Evolutionary conservation across 306 rosid genomes (phyloP).

Genomic region (Luffa aegyptiaca): DNA sequence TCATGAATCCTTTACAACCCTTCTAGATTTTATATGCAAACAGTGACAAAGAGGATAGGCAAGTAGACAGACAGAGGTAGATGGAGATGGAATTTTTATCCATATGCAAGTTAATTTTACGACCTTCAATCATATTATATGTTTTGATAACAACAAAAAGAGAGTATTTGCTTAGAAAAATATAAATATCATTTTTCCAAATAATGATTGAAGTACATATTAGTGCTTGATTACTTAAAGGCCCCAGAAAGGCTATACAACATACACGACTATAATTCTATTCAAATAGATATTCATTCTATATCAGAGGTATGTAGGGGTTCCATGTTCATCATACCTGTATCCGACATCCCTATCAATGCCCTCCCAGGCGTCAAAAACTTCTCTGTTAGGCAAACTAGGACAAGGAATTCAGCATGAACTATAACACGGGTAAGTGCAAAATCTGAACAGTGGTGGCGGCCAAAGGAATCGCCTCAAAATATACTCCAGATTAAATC

Average conservation of each 20-base stretch:
- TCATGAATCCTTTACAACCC: not conserved
- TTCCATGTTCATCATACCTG: constrained; percentile 10
- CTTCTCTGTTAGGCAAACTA: not conserved
- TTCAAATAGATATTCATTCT: not conserved
- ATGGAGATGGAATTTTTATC: not conserved
- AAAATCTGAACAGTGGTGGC: constrained; percentile 13
- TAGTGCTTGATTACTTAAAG: not conserved
- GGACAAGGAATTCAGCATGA: not conserved
- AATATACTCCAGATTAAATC: constrained; percentile 40
- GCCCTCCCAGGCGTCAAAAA: not conserved
- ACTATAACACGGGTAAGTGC: not conserved
- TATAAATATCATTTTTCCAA: not conserved
- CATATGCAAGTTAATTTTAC: not conserved
- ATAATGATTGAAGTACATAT: not conserved
- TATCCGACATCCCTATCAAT: not conserved
- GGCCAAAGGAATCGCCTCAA: constrained; percentile 5
- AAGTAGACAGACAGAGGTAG: not conserved
- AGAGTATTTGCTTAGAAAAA: not conserved
- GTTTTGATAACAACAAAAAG: not conserved
- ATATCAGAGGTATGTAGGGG: not conserved
- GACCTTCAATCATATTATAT: not conserved
- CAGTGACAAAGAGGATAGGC: not conserved
- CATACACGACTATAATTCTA: not conserved
- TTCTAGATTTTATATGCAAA: not conserved
- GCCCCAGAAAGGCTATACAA: not conserved